These are phyloP conservation scores for Kodamaea fukazawae DNA, from an alignment of 805 yeast genomes.

Conservation along the genomic window DNA sequence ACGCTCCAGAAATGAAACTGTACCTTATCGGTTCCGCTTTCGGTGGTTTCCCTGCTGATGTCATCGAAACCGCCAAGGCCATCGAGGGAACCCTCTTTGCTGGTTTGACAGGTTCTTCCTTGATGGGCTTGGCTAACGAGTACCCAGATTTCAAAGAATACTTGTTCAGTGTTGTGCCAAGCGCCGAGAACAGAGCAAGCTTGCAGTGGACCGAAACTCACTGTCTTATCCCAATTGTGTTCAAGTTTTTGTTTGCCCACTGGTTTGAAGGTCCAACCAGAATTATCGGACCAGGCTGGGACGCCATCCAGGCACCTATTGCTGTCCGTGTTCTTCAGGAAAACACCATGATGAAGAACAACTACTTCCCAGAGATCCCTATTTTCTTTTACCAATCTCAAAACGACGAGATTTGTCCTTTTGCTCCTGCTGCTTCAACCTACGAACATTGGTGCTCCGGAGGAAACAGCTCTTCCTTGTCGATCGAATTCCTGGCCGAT, in stretches of 20 bases:
- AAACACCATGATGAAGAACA: constrained; percentile 21
- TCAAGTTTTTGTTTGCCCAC: constrained; percentile 4
- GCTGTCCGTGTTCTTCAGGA: constrained; percentile 14
- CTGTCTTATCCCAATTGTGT: constrained; percentile 5
- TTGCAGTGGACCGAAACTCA: neutral
- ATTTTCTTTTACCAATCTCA: constrained; percentile 12
- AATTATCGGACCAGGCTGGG: constrained; percentile 16
- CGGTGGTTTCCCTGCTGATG: constrained; percentile 36
- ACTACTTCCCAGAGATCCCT: constrained; percentile 13
- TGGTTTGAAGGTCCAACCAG: constrained; percentile 14
- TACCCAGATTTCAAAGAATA: constrained; percentile 23
- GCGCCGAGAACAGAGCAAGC: neutral
- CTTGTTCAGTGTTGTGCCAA: constrained; percentile 7
- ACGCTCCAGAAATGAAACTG: constrained; percentile 31
- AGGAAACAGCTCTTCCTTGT: constrained; percentile 1
- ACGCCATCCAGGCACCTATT: constrained; percentile 11
- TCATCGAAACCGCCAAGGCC: constrained; percentile 25
- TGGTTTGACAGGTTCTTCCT: constrained; percentile 29
- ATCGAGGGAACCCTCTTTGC: constrained; percentile 26
- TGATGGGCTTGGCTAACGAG: constrained; percentile 31
- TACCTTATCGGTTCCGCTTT: constrained; percentile 31
- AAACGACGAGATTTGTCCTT: constrained; percentile 13
- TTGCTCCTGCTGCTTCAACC: constrained; percentile 9
- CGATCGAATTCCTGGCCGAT: constrained; percentile 28
- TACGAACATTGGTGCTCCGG: constrained; percentile 31